Percentiles rank a stretch among this genome's conserved stretches.
These are phyloP conservation scores for Kluyveromyces starmeri DNA, from an alignment of 805 yeast species.

Conservation along the genomic window DNA sequence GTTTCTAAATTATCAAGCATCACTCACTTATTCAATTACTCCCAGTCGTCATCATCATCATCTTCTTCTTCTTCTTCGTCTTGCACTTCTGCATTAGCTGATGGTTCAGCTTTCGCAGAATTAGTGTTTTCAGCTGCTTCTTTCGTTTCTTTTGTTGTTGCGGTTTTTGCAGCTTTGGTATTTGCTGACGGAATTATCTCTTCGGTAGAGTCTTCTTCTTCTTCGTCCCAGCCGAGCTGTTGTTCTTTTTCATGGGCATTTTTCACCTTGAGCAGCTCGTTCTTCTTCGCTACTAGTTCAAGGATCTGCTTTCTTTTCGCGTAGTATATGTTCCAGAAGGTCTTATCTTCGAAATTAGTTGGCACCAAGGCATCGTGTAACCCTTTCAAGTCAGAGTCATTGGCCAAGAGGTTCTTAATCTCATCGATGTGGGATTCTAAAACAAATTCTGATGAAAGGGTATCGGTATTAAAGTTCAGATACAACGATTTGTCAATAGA, in stretches of 20 bases:
- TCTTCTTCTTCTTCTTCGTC: conserved; percentile 23
- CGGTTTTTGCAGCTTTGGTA: not conserved
- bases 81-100: conserved; percentile 6
- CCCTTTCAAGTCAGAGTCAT: conserved; percentile 42
- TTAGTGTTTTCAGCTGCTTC: not conserved
- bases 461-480: conserved; percentile 16
- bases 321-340: conserved; percentile 73
- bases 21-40: no score
- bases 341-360: conserved; percentile 42
- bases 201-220: conserved; percentile 5
- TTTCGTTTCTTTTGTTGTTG: not conserved
- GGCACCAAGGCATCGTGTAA: conserved; percentile 65
- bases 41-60: conserved; percentile 54
- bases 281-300: conserved; percentile 57
- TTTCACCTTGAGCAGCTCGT: conserved; percentile 43
- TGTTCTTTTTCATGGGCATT: not conserved
- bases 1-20: no score
- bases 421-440: conserved; percentile 41
- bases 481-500: conserved; percentile 43
- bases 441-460: conserved; percentile 29
- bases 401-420: conserved; percentile 38
- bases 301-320: conserved; percentile 43
- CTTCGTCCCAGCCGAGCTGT: conserved; percentile 2
- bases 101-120: conserved; percentile 7
- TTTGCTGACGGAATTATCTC: conserved; percentile 1